Evolutionary conservation across 495 filamentous ascomycete species (phyloP).

Genomic region (Hapsidospora chrysogenum): DNA sequence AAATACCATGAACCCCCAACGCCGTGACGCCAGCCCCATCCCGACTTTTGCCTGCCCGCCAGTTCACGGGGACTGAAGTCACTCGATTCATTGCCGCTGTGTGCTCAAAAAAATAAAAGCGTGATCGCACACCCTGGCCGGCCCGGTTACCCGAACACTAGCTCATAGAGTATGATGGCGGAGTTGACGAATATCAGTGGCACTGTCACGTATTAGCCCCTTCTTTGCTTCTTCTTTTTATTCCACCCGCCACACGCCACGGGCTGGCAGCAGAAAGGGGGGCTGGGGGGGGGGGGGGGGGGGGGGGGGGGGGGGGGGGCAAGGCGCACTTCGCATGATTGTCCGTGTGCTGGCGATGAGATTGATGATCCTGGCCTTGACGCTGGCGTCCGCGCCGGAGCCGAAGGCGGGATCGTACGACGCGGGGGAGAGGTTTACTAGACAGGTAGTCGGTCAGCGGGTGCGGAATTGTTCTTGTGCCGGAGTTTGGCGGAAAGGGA

Average conservation of each 20-base stretch:
- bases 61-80: too few relatives aligned
- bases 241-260: background rate
- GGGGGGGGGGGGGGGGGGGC: conserved; percentile 1
- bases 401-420: conserved; percentile 60
- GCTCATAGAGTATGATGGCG: conserved; percentile 74
- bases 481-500: too few relatives aligned
- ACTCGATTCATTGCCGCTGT: too few relatives aligned
- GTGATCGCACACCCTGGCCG: too few relatives aligned
- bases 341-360: conserved; percentile 82
- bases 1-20: too few relatives aligned
- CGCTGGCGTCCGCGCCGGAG: conserved; percentile 50
- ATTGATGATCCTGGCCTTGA: conserved; percentile 76
- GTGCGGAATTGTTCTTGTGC: too few relatives aligned
- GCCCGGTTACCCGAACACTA: conserved; percentile 58
- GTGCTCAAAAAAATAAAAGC: too few relatives aligned
- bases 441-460: background rate
- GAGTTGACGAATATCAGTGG: conserved; percentile 87
- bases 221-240: too few relatives aligned
- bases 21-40: too few relatives aligned
- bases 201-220: conserved; percentile 34
- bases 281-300: background rate
- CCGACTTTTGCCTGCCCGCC: too few relatives aligned
- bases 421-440: conserved; percentile 59
- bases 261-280: too few relatives aligned
- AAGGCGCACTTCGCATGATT: conserved; percentile 76